A percentile compares a stretch with the other conserved stretches of the same genome.
phyloP scores from a whole-genome alignment of 140 eudicot genomes.

The Ambrosia hybrid region DNA sequence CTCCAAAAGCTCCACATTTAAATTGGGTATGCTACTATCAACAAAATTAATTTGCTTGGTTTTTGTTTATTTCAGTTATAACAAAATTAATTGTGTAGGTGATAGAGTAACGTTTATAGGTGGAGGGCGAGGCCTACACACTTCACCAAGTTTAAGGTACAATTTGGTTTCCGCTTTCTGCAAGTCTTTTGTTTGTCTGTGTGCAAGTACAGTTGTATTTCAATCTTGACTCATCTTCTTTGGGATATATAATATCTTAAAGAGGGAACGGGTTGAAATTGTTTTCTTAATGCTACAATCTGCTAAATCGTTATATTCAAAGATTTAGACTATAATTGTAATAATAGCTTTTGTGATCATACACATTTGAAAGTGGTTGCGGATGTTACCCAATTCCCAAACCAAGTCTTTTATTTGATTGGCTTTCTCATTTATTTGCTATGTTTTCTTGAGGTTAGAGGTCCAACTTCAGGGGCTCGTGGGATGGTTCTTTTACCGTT shows the following conservation, averaged over 20 bases:
- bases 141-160: constrained; percentile 54
- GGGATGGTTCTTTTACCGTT: constrained; percentile 83
- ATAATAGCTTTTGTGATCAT: background rate
- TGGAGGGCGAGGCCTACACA: constrained; percentile 21
- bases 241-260: background rate
- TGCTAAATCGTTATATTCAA: background rate
- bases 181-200: constrained; percentile 1
- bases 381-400: background rate
- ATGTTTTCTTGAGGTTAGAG: constrained; percentile 47
- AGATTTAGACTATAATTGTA: background rate
- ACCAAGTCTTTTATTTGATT: background rate
- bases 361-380: background rate
- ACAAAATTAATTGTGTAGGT: constrained; percentile 45
- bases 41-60: background rate
- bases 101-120: constrained; percentile 79
- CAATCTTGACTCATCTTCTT: too few species aligned
- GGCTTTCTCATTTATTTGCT: background rate
- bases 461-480: constrained; percentile 72
- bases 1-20: constrained; percentile 50
- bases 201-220: background rate
- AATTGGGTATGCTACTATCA: constrained; percentile 46
- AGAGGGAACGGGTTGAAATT: background rate
- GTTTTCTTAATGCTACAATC: background rate
- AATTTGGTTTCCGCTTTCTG: constrained; percentile 22
- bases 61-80: background rate